These are phyloP conservation scores for Tetrahymena malaccensis DNA, from an alignment of 73 alveolate species.

Conservation along the genomic window DNA sequence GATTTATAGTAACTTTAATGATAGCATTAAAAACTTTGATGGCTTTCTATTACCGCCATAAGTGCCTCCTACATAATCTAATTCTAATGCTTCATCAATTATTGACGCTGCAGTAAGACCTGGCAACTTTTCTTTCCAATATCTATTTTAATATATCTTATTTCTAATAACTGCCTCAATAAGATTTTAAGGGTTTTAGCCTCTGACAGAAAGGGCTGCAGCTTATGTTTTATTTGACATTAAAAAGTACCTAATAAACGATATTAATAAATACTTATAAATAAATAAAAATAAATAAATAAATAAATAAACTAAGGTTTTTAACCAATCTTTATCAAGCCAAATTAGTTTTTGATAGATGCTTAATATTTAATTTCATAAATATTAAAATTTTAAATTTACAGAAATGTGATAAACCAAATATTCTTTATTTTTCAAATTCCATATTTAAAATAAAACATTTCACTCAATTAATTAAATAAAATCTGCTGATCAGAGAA, in stretches of 20 bases:
- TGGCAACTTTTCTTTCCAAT: conserved; percentile 81
- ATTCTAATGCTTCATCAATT: conserved; percentile 76
- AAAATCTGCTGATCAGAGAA: too few relatives aligned
- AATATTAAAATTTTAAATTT: too few relatives aligned
- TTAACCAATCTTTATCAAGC: neutral
- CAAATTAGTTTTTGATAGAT: neutral
- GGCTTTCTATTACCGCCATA: conserved; percentile 80
- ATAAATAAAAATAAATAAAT: too few relatives aligned
- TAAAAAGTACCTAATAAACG: neutral
- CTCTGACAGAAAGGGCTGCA: neutral
- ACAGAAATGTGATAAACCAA: too few relatives aligned
- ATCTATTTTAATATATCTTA: conserved; percentile 68
- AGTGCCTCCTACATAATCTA: conserved; percentile 85
- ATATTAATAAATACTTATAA: neutral
- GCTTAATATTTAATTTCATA: neutral
- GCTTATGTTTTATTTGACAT: neutral
- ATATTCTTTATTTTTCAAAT: too few relatives aligned
- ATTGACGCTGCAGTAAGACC: conserved; percentile 84
- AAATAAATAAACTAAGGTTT: neutral
- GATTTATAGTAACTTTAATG: conserved; percentile 75
- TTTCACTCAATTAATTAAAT: too few relatives aligned
- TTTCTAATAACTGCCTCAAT: conserved; percentile 71
- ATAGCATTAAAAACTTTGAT: conserved; percentile 69
- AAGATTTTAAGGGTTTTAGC: conserved; percentile 53
- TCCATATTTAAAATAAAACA: too few relatives aligned